Evolutionary conservation across 352 stramenopile species (phyloP), one percentile per base, ranked within the genome.

Genomic region (Aphanomyces stellatus): DNA sequence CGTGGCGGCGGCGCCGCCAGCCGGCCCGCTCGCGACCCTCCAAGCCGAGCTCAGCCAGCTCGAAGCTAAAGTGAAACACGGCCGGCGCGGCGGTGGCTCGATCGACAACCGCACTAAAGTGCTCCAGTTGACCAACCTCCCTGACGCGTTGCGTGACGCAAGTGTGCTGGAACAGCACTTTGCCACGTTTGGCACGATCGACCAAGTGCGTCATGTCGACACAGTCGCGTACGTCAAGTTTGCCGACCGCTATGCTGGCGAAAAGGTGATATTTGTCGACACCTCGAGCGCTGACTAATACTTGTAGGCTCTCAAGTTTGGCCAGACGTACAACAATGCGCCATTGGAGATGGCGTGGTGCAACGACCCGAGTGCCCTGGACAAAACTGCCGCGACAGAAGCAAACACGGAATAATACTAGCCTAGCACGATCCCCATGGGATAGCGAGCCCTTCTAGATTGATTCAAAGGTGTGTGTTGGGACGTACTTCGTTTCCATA

Each of bases 71-170:
- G 56, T 24, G 11, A 67, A 49, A 31, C 13, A 19, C 65, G 67
- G 71, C 42, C 72, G 77, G 65, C 78, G 79, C 3, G 65, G 71
- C 10, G 65, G 71, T 30, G 63, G 70, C n/a, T 82, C 85, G 0
- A 70, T 95, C 49, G 86, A 95, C 69, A 93, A 93, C 67, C 86
- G 86, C 51, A 93, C 86, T 22, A 92, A 82, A 49, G 90, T 91
- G 53, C 80, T 95, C 10, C 85, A 88, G 55, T 76, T 95, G 48
- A 78, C 72, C 30, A 88, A 90, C 35, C 57, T 93, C 24, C 84
- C 84, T 0, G 82, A 91, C 35, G 86, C 88, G 34, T 80, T 82
- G n/a, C 75, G 82, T 6, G 83, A 93, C 56, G 70, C 80, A 22
- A 83, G 82, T 31, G 86, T 91, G 34, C 51, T 93, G 61, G 83